Base-by-base conservation (phyloP, 2,329 filamentous ascomycete genomes). In the Ophiosphaerella herpotricha region DNA sequence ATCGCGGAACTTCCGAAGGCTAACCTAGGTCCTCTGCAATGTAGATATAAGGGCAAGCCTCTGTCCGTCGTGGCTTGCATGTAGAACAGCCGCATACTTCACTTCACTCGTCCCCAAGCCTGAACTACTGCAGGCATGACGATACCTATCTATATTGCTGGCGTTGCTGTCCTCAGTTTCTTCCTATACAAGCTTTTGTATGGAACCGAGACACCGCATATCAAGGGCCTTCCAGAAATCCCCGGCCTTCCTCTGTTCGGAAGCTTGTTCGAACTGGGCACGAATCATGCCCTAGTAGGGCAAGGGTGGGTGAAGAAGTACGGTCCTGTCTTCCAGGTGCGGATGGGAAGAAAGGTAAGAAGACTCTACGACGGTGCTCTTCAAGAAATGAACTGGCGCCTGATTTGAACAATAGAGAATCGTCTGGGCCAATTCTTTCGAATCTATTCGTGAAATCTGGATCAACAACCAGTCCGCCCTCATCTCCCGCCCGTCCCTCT, bases 341-440 rank as follows among this genome's bases (percentile, higher is more conserved):
- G 77, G 12, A 66, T 92, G 61, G 89, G 88, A 1, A 91, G 88
- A 54, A 83, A 77, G 63, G 85, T 86, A 66, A 54, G 5, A 34
- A 29, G 11, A 29, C 11, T 11, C 18, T 21, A 21, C 12, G 6
- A 23, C 16, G 13, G 11, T 11, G 18, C 8, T 21, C 3, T 23
- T 16, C 12, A 36, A n/a, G n/a, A 21, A n/a, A 23, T n/a, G 44
- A 32, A 11, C 3, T 2, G 2, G 5, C 29, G 42, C 14, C 43
- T 64, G 23, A 62, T 18, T 8, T 13, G 14, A 14, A 5, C 3
- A 52, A 9, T 11, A 86, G 78, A 81, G 88, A 50, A 86, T 92
- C 52, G 79, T 93, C 29, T 91, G 91, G 63, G 89, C 88, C 55
- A 93, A 93, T 62, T 86, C 83, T 1, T 92, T 90, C 63, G 86